Evolutionary conservation across 148 eudicot genomes (phyloP).

Genomic region (Pharnaceum exiguum): DNA sequence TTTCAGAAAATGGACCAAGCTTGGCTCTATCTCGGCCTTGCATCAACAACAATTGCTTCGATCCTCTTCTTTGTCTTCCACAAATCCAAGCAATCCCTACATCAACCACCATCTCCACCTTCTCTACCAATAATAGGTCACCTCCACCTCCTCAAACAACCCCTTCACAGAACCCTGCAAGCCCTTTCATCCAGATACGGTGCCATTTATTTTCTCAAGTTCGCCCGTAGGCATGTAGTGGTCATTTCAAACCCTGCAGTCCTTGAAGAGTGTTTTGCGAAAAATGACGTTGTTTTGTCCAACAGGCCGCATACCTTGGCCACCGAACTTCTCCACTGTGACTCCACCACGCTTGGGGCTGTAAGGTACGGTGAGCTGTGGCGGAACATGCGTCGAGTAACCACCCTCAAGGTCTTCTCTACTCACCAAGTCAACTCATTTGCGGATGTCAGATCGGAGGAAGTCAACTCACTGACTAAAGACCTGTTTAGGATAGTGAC

Average conservation of each 20-base stretch:
- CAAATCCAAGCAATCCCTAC: too few relatives aligned
- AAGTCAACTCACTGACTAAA: conserved; percentile 18
- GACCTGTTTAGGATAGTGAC: too few relatives aligned
- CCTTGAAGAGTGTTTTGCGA: conserved; percentile 24
- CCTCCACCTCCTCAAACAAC: conserved; percentile 18
- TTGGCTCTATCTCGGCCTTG: too few relatives aligned
- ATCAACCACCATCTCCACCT: conserved; percentile 17
- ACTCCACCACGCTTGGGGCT: conserved; percentile 16
- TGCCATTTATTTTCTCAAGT: conserved; percentile 5
- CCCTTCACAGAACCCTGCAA: conserved; percentile 11
- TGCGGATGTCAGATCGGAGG: conserved; percentile 20
- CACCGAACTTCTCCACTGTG: conserved; percentile 17
- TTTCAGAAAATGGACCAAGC: too few relatives aligned
- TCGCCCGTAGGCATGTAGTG: conserved; percentile 11
- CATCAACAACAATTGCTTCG: too few relatives aligned
- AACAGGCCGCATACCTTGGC: conserved; percentile 18
- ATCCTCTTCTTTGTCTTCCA: too few relatives aligned
- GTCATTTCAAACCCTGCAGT: conserved; percentile 16
- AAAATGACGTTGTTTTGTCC: conserved; percentile 20
- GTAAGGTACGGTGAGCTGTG: conserved; percentile 25
- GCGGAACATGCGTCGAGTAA: conserved; percentile 24
- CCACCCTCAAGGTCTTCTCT: conserved; percentile 14
- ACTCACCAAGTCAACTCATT: neutral
- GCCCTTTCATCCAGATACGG: conserved; percentile 12
- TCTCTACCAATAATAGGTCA: conserved; percentile 25